Percentiles rank a stretch among this genome's conserved stretches.
Evolutionary conservation across 148 eudicot species (phyloP).

Genomic region (Vaccinium vitisidaea): DNA sequence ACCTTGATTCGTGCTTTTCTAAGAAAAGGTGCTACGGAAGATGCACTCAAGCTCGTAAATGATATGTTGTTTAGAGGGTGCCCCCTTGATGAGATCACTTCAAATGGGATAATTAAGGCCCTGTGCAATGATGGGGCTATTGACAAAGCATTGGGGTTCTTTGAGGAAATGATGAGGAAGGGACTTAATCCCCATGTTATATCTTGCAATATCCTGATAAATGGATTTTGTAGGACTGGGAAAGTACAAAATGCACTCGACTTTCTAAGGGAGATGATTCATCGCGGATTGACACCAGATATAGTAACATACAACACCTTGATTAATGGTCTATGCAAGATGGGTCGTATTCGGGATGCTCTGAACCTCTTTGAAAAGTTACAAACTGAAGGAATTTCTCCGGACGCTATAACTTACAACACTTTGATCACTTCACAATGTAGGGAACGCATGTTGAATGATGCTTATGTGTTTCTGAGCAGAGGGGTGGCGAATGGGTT

Average conservation of each 20-base stretch:
- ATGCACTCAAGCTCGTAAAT: conserved; percentile 78
- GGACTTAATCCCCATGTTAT: conserved; percentile 45
- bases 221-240: conserved; percentile 57
- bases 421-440: conserved; percentile 68
- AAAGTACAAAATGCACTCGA: conserved; percentile 68
- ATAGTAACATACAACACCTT: conserved; percentile 77
- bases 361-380: conserved; percentile 61
- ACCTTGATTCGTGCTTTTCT: conserved; percentile 79
- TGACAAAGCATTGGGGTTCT: conserved; percentile 76
- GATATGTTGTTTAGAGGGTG: conserved; percentile 90
- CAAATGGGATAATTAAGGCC: conserved; percentile 69
- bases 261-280: conserved; percentile 61
- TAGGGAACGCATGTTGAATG: conserved; percentile 50
- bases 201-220: conserved; percentile 80
- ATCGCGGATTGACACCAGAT: conserved; percentile 77
- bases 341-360: conserved; percentile 59
- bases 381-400: conserved; percentile 55
- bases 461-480: conserved; percentile 59
- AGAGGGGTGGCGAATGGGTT: conserved; percentile 71
- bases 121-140: conserved; percentile 74
- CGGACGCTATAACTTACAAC: conserved; percentile 80
- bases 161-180: conserved; percentile 79
- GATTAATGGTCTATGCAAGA: conserved; percentile 79
- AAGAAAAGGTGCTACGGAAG: conserved; percentile 47
- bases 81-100: conserved; percentile 68